Percentiles rank a stretch among this genome's conserved stretches.
Conservation (phyloP, 2,329 filamentous ascomycete genomes). For the Cyclaneusma minus region DNA sequence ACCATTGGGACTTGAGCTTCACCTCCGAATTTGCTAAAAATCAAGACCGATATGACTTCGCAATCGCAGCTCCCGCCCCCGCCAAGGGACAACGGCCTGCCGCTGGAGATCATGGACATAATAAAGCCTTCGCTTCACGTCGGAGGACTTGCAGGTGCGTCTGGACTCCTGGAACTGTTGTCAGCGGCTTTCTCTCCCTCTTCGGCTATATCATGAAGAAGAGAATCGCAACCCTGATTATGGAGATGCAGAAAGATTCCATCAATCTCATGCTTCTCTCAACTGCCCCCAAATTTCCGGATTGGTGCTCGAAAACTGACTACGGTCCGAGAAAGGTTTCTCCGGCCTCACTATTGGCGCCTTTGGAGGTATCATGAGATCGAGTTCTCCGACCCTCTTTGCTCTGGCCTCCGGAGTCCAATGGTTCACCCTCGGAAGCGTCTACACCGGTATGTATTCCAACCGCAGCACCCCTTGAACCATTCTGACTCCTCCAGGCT, state of each 20-base stretch:
- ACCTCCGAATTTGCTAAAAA: too few relatives aligned
- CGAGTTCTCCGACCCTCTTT: slow-evolving; percentile 52
- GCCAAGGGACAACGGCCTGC: slow-evolving; percentile 13
- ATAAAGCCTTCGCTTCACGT: slow-evolving; percentile 38
- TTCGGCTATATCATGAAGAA: slow-evolving; percentile 5
- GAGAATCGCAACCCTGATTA: too few relatives aligned
- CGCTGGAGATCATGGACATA: slow-evolving; percentile 28
- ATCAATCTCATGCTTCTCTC: too few relatives aligned
- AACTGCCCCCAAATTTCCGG: too few relatives aligned
- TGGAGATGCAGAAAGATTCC: too few relatives aligned
- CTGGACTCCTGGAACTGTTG: too few relatives aligned
- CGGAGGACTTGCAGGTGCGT: slow-evolving; percentile 41
- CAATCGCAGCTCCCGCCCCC: not conserved
- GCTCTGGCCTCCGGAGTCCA: slow-evolving; percentile 59
- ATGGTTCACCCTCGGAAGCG: slow-evolving; percentile 65
- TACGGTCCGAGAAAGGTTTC: slow-evolving; percentile 33
- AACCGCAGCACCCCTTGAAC: not conserved
- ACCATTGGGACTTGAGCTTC: too few relatives aligned
- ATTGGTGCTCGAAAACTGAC: too few relatives aligned
- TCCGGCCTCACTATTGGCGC: slow-evolving; percentile 50
- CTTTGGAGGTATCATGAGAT: slow-evolving; percentile 55
- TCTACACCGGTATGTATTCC: slow-evolving; percentile 51
- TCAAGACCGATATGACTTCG: slow-evolving; percentile 12
- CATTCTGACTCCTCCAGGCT: slow-evolving; percentile 22
- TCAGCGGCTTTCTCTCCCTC: slow-evolving; percentile 3